Evolutionary conservation across 129 eudicot genomes (phyloP), one percentile per base, ranked within the genome.

Genomic region (Lactuca sativa): DNA sequence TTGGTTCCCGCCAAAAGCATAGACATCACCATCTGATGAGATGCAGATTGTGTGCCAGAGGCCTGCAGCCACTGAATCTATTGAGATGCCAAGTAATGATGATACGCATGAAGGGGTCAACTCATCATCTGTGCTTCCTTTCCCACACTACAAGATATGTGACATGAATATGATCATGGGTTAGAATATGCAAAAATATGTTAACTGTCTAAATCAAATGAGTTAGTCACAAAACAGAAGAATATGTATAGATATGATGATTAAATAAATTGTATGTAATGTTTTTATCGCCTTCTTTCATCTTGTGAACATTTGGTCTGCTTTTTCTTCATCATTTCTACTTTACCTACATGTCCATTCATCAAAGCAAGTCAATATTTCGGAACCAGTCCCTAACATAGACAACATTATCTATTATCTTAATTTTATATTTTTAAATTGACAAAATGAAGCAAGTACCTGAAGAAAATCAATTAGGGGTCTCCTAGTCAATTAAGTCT

Each of bases 51-150:
- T 93, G 60, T 93, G 98, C 98, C 98, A 93, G 17, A 93, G 90
- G 54, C 98, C 98, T 7, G 98, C 95, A 21, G 98, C 92, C 31
- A 93, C 86, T 4, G 86, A 78, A 10, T 82, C 88, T 77, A 93
- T 80, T 36, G 61, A 80, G 64, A 89, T 83, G 49, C 98, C 98
- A 77, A 86, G 81, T 69, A 93, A 83, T n/a, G 98, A 81, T 51
- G 98, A 77, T 64, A 93, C 97, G 69, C 97, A 93, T 31, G 83
- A 80, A 59, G 98, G 98, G 80, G 90, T 89, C 60, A 93, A 78
- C 77, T 89, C 97, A 78, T 93, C 98, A 37, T 93, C 98, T 3
- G 97, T 89, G 61, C 91, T 85, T 75, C 98, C 98, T 80, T 86
- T 95, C 51, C 98, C 98, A 69, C 98, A 93, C 98, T 91, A 77